phyloP scores from a whole-genome alignment of 352 stramenopile genomes.

The Pythium monospermum region DNA sequence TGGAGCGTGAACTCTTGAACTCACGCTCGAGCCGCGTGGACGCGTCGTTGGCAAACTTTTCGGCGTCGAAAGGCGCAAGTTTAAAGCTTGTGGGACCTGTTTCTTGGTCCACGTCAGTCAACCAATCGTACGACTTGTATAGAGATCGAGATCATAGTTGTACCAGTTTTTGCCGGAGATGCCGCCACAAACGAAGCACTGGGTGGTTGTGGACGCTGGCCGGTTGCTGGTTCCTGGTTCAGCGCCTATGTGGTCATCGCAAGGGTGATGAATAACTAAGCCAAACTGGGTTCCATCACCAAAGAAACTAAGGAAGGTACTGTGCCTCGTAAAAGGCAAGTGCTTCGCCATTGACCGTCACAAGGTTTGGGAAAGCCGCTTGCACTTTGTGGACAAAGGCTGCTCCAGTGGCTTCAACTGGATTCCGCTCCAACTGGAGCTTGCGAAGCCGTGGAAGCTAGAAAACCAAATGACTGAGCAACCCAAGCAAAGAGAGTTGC shows the following conservation, averaged over 20 bases:
- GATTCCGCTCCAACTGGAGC: slow-evolving; percentile 40
- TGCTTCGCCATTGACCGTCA: slow-evolving; percentile 52
- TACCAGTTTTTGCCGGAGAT: no score
- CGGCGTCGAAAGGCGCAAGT: slow-evolving; percentile 9
- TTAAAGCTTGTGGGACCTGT: slow-evolving; percentile 7
- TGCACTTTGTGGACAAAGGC: slow-evolving; percentile 16
- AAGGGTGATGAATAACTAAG: no score
- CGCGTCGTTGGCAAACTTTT: slow-evolving; percentile 8
- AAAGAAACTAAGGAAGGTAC: neutral
- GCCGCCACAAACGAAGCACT: no score
- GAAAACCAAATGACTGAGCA: neutral
- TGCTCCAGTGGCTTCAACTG: slow-evolving; percentile 19
- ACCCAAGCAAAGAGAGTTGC: neutral
- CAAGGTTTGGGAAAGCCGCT: slow-evolving; percentile 33
- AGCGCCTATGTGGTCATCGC: no score
- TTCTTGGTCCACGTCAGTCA: no score
- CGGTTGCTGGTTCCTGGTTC: neutral
- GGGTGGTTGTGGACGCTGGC: neutral
- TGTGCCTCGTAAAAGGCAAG: slow-evolving; percentile 32
- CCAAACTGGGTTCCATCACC: no score
- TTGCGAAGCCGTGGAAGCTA: slow-evolving; percentile 45
- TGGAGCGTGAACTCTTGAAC: no score
- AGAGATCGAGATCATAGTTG: no score
- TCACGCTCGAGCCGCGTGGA: slow-evolving; percentile 9
- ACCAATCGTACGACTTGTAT: no score